Percentiles rank a stretch among this genome's conserved stretches.
phyloP scores from a whole-genome alignment of 768 basidiomycete species.

The Pulveroboletus sp. region DNA sequence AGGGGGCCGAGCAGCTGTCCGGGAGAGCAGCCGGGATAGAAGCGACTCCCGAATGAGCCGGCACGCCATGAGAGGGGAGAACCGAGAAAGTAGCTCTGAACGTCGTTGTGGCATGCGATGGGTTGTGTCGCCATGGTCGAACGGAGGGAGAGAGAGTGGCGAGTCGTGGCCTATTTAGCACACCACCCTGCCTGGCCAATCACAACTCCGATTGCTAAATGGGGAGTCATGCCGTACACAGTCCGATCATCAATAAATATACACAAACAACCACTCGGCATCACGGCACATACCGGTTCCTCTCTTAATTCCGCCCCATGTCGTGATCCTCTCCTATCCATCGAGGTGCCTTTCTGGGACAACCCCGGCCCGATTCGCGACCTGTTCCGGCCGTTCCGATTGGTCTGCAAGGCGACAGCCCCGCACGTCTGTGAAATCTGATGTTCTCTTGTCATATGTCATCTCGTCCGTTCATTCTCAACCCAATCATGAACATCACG shows the following conservation, averaged over 20 bases:
- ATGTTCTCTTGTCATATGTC: too few relatives aligned
- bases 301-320: background rate
- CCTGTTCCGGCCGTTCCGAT: too few relatives aligned
- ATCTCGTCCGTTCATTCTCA: too few relatives aligned
- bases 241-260: conserved; percentile 28
- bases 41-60: conserved; percentile 61
- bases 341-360: too few relatives aligned
- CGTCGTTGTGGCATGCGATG: conserved; percentile 37
- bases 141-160: conserved; percentile 8
- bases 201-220: conserved; percentile 5
- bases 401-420: too few relatives aligned
- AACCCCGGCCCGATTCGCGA: too few relatives aligned
- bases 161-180: conserved; percentile 29
- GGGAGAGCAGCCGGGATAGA: conserved; percentile 63
- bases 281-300: conserved; percentile 16
- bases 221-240: conserved; percentile 17
- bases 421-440: too few relatives aligned
- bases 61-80: conserved; percentile 72
- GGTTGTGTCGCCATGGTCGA: conserved; percentile 42
- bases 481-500: too few relatives aligned
- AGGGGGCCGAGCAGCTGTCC: conserved; percentile 58
- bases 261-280: conserved; percentile 21
- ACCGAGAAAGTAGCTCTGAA: conserved; percentile 65
- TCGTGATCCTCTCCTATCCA: background rate
- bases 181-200: conserved; percentile 14